Evolutionary conservation across 768 basidiomycete species (phyloP).

Genomic region (Tricholoma terreum): DNA sequence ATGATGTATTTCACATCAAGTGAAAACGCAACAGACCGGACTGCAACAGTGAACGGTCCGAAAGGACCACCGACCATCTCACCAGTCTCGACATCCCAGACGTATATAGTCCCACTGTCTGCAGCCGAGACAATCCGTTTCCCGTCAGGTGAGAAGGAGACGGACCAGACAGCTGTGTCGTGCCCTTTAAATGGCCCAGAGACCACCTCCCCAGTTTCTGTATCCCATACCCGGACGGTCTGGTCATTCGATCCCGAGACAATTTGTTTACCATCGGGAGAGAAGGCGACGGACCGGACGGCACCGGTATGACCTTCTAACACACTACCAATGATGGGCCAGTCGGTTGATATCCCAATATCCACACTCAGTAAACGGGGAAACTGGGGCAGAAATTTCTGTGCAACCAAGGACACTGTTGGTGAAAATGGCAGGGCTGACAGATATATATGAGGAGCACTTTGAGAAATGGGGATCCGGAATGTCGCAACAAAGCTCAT

Average conservation of each 20-base stretch:
- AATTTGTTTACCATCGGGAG: too few species aligned
- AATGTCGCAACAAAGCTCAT: not conserved
- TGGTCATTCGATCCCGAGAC: too few species aligned
- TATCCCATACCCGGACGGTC: too few species aligned
- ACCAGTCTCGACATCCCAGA: conserved; percentile 1
- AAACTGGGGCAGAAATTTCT: not conserved
- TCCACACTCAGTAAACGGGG: not conserved
- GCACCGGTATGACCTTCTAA: too few species aligned
- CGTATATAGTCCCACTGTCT: not conserved
- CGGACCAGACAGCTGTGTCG: not conserved
- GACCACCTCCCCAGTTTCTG: too few species aligned
- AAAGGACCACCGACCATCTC: not conserved
- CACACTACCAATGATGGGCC: too few species aligned
- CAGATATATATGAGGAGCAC: conserved; percentile 3
- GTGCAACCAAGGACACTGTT: not conserved
- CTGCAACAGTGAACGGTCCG: not conserved
- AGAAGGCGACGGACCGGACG: not conserved
- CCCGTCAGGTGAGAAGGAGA: not conserved
- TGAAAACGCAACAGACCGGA: not conserved
- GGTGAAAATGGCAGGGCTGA: conserved; percentile 6
- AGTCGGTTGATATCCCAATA: conserved; percentile 9
- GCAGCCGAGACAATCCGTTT: not conserved
- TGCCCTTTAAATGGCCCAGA: not conserved
- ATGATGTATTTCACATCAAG: not conserved
- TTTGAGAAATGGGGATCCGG: conserved; percentile 3